Evolutionary conservation across 305 asterid species (phyloP).

Genomic region (Striga hermonthica): DNA sequence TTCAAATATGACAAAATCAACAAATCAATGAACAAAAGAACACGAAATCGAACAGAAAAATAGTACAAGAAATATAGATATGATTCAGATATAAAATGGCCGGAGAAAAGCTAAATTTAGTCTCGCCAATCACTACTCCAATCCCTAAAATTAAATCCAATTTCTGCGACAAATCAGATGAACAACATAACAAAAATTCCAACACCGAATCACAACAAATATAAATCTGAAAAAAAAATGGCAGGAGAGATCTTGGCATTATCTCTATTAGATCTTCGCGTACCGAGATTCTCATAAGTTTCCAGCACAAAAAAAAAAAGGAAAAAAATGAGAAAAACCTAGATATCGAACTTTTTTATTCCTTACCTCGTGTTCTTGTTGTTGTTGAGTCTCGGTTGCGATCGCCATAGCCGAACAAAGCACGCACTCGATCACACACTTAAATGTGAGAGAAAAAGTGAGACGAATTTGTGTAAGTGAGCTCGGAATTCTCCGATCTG

Average conservation of each 20-base stretch:
- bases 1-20: neutral
- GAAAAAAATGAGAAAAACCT: neutral
- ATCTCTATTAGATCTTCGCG: neutral
- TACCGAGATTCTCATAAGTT: neutral
- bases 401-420: conserved; percentile 49
- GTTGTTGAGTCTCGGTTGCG: conserved; percentile 56
- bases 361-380: conserved; percentile 54
- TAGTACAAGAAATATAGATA: neutral
- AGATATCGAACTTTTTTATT: neutral
- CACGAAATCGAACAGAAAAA: conserved; percentile 1
- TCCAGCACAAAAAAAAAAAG: conserved; percentile 22
- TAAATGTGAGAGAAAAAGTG: conserved; percentile 26
- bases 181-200: neutral
- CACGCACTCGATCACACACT: conserved; percentile 33
- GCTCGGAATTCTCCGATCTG: conserved; percentile 25
- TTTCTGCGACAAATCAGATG: neutral
- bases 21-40: neutral
- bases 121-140: too few species aligned
- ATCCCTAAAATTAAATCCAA: too few species aligned
- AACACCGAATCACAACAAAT: conserved; percentile 6
- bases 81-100: neutral
- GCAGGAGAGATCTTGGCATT: too few species aligned
- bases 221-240: neutral
- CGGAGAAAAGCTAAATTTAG: too few species aligned
- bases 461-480: neutral